Evolutionary conservation across 495 filamentous ascomycete genomes (phyloP), one percentile per base, ranked within the genome.

Genomic region (Penicillium bialowiezense): DNA sequence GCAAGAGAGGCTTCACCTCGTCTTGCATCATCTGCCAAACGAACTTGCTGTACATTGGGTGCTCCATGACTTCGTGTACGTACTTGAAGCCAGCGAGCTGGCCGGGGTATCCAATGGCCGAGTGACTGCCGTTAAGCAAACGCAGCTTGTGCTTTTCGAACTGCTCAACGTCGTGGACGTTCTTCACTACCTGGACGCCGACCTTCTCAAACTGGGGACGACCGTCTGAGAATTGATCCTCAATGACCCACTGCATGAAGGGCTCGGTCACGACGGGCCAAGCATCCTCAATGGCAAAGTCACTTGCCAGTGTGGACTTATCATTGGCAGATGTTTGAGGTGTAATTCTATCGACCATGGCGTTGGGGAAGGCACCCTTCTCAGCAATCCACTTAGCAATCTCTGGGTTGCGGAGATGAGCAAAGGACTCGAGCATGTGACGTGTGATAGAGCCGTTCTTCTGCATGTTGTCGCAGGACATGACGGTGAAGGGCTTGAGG

Each of bases 381-480:
- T 70, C 55, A 44, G 51, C 31, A 49, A 76, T 76, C 71, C 72
- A 76, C 34, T 66, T 44, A n/a, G 73, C 72, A 31, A 76, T 33
- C 17, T 67, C 56, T 7, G 73, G 70, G 59, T 74, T 60, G 14
- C 64, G 62, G 19, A 70, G 49, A 24, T 60, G 68, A 0, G 73
- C 69, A 47, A 76, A 76, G 2, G 71, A 74, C 40, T 62, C 55
- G 38, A 76, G 71, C 73, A 76, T 76, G 53, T 74, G 60, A 38
- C 73, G 71, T 3, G 70, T 69, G 62, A 76, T 75, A 49, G 71
- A 60, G 19, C 73, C 73, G 56, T 76, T 76, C 63, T 74, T 74
- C 62, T 75, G 69, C 73, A 76, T 76, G 58, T 76, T 76, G 49
- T 76, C 73, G 50, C 73, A 76, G 7, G 73, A 76, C 65, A 76